Base-by-base conservation (phyloP, 805 yeast species). In the Candida cerambycidarum region DNA sequence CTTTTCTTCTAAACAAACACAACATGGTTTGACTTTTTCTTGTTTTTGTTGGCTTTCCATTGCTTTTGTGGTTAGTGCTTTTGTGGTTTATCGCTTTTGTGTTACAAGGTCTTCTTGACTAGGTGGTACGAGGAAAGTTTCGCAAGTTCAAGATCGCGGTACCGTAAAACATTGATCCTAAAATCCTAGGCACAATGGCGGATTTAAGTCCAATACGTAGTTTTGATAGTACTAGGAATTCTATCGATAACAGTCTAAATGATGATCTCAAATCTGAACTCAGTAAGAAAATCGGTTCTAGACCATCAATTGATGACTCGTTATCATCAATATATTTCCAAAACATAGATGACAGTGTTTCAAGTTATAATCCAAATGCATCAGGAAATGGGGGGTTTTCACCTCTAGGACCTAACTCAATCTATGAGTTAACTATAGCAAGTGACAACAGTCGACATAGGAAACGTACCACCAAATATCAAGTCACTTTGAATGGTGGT, bases 1-100 rank as follows among this genome's bases (percentile, higher is more conserved):
- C 66, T 89, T 89, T 58, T 89, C 89, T 25, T 85, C 85, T 53
- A 83, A 78, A 65, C 98, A 93, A 16, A 92, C 98, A 59, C 98
- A 92, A 67, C 99, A 92, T 45, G 99, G 97, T 68, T 90, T 92
- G 51, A 95, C 95, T 59, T 88, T 48, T 11, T 83, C 15, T 17
- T 17, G 7, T 17, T 32, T 32, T 18, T 18, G n/a, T n/a, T 25
- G 25, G 11, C 12, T 12, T 17, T 32, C 10, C 11, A 6, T 8
- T 30, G 5, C 9, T 16, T 6, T 30, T 16, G 4, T 5, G 8
- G 8, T 4, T 15, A 16, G 7, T 15, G 13, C 3, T 4, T n/a
- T 9, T 8, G 21, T 25, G 7, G 28, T 3, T 11, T 23, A n/a
- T n/a, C n/a, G n/a, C n/a, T n/a, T n/a, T n/a, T n/a, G n/a, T 10